These are phyloP conservation scores for Scytalidium lignicola DNA, from an alignment of 2,329 filamentous ascomycete species.

Conservation along the genomic window DNA sequence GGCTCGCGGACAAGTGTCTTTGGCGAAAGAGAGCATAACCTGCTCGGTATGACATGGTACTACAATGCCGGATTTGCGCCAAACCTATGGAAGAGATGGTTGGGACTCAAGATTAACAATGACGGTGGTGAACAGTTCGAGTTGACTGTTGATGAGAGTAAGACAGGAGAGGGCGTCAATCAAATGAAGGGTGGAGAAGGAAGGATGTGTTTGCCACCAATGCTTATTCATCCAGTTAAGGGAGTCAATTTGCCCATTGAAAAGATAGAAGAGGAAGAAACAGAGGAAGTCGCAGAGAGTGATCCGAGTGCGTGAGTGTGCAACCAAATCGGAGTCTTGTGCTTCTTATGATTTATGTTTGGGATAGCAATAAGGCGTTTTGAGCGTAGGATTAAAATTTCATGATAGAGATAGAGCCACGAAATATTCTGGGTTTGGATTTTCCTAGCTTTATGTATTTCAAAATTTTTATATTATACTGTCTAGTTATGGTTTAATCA, in stretches of 20 bases:
- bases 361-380: background rate
- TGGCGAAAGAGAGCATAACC: constrained; percentile 83
- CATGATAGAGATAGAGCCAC: no score
- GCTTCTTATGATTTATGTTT: background rate
- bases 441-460: no score
- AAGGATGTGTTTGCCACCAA: constrained; percentile 85
- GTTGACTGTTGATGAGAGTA: constrained; percentile 45
- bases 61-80: constrained; percentile 80
- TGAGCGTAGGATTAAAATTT: no score
- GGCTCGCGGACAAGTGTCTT: constrained; percentile 69
- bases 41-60: constrained; percentile 84
- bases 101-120: constrained; percentile 75
- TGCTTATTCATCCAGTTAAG: constrained; percentile 88
- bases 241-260: constrained; percentile 50
- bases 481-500: no score
- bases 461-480: no score
- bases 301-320: constrained; percentile 26
- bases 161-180: constrained; percentile 27
- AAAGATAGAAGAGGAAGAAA: constrained; percentile 12
- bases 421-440: no score
- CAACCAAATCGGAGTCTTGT: background rate
- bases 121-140: constrained; percentile 76
- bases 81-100: constrained; percentile 79
- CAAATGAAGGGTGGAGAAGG: constrained; percentile 65
- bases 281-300: constrained; percentile 19